Percentiles rank a stretch among this genome's conserved stretches.
These are phyloP conservation scores for Pouteria campechiana DNA, from an alignment of 179 eudicot species.

Conservation along the genomic window DNA sequence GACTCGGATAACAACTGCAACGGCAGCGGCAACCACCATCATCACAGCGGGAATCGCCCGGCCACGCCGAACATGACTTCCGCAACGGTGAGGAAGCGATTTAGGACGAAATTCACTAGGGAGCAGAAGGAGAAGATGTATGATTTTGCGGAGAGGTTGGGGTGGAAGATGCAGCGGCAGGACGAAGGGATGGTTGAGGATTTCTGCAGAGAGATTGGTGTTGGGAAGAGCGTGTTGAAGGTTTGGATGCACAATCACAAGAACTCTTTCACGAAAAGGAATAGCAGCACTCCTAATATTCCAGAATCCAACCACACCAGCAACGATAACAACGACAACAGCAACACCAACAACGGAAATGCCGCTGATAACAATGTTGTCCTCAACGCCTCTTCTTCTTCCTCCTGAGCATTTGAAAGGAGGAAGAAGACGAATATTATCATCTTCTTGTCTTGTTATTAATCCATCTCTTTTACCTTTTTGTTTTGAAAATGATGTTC, in stretches of 20 bases:
- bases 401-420: too few species aligned
- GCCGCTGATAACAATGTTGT: too few species aligned
- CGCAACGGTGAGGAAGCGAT: slow-evolving; percentile 29
- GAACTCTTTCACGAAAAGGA: slow-evolving; percentile 21
- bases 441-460: too few species aligned
- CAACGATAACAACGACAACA: not conserved
- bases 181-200: slow-evolving; percentile 21
- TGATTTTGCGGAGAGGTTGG: slow-evolving; percentile 30
- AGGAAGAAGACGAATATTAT: too few species aligned
- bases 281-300: not conserved
- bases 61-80: not conserved
- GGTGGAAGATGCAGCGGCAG: slow-evolving; percentile 45
- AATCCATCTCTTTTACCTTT: too few species aligned
- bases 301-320: not conserved
- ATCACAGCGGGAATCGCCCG: slow-evolving; percentile 6
- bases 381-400: too few species aligned
- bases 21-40: not conserved
- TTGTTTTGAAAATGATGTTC: too few species aligned
- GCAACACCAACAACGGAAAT: not conserved
- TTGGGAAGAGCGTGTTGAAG: slow-evolving; percentile 37
- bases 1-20: slow-evolving; percentile 12
- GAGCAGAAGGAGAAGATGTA: slow-evolving; percentile 38
- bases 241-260: slow-evolving; percentile 62
- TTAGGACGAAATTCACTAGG: slow-evolving; percentile 31
- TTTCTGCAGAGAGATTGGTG: slow-evolving; percentile 28